Percentiles rank a stretch among this genome's conserved stretches.
Evolutionary conservation across 495 filamentous ascomycete genomes (phyloP).

Genomic region (Pseudoneurospora amorphoporcata): DNA sequence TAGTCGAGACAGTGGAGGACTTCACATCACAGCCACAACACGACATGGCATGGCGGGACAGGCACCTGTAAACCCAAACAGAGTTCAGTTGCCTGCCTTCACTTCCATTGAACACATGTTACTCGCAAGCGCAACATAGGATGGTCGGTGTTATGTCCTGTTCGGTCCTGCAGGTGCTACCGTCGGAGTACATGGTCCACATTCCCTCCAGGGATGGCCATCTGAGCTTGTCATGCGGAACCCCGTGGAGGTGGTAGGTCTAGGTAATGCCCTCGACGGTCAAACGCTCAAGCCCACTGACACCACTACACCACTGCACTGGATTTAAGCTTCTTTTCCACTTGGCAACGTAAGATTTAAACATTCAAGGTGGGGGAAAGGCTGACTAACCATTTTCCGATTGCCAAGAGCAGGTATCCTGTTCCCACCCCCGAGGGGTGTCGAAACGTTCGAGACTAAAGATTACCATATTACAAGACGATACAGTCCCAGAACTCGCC

Average conservation of each 20-base stretch:
- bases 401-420: constrained; percentile 9
- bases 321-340: constrained; percentile 12
- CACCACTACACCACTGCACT: background rate
- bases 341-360: background rate
- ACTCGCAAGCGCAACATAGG: background rate
- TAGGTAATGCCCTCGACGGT: background rate
- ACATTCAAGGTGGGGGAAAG: background rate
- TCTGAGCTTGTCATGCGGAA: constrained; percentile 3
- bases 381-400: constrained; percentile 2
- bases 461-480: background rate
- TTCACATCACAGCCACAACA: background rate
- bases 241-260: background rate
- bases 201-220: background rate
- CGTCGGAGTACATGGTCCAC: background rate
- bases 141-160: background rate
- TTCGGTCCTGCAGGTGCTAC: background rate
- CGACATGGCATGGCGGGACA: background rate
- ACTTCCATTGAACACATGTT: background rate
- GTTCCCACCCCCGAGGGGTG: background rate
- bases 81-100: background rate
- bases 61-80: background rate
- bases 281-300: background rate
- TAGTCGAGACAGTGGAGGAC: background rate
- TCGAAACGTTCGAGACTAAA: constrained; percentile 14
- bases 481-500: background rate